Evolutionary conservation across 73 alveolate species (phyloP).

Genomic region (Paramecium pentaurelia): DNA sequence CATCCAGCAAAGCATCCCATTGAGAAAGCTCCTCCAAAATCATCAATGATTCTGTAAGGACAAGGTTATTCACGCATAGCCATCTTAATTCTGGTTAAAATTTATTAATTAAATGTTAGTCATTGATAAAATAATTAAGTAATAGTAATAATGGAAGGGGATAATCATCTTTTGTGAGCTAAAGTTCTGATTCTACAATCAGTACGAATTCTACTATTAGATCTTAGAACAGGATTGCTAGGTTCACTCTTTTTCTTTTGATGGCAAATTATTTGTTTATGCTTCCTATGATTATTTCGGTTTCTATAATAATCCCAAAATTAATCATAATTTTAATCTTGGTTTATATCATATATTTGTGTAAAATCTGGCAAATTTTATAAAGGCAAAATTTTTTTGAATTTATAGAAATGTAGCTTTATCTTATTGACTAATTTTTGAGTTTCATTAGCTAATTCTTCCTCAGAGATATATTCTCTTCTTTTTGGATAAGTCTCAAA

Average conservation of each 20-base stretch:
- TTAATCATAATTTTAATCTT: not conserved
- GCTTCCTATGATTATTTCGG: conserved; percentile 18
- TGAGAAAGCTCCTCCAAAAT: conserved; percentile 79
- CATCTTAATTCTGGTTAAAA: conserved; percentile 37
- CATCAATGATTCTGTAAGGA: conserved; percentile 84
- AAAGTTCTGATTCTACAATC: not conserved
- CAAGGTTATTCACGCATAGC: conserved; percentile 70
- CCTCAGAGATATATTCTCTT: not conserved
- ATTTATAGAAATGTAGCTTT: not conserved
- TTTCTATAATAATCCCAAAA: not conserved
- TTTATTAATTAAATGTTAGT: conserved; percentile 6
- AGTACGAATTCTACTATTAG: not conserved
- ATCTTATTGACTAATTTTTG: not conserved
- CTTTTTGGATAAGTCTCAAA: not conserved
- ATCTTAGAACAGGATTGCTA: not conserved
- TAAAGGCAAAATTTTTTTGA: not conserved
- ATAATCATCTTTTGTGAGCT: not conserved
- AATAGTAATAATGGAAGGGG: not conserved
- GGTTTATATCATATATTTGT: not conserved
- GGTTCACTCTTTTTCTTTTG: not conserved
- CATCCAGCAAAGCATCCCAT: conserved; percentile 79
- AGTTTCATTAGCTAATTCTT: not conserved
- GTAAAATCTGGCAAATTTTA: not conserved
- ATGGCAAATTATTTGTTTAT: not conserved
- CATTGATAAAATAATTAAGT: not conserved